Base-by-base conservation (phyloP, 805 yeast species). In the Metschnikowia gelsemii region DNA sequence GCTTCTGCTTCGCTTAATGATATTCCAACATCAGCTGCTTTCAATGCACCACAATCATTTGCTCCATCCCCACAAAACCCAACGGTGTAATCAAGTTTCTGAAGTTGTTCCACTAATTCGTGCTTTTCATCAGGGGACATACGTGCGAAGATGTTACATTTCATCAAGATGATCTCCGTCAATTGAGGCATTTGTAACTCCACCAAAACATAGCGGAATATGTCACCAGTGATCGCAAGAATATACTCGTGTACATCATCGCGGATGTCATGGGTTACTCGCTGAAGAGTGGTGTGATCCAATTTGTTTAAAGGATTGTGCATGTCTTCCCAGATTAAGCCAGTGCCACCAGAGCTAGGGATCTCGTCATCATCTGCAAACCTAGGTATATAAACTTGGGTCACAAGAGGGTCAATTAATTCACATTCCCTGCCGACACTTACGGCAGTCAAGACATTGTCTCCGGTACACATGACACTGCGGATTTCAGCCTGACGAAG, bases 31-130 rank as follows among this genome's bases (percentile, higher is more conserved):
- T 93, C 96, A 0, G 99, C 98, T 11, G 96, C 96, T 57, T 91
- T 93, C 43, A 93, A 70, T 0, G 99, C 99, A 52, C 99, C 99
- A 65, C 98, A 93, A 59, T 93, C 99, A 63, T 93, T 93, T 5
- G 99, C 99, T 50, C 99, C 99, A 66, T 93, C 99, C 26, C 99
- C 99, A 66, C 98, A 93, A 63, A 93, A 93, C 2, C 97, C 96
- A 35, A 88, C 95, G 0, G 96, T 87, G 59, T 91, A 91, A 56
- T 90, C 96, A 16, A 93, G 58, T 17, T 71, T 74, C 61, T 89
- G 96, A 11, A 93, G 66, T 58, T 84, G 87, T 55, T 86, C 90
- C 25, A 93, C 96, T 35, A 93, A 70, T 63, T 93, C 99, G 61
- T 93, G 96, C 58, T 93, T 93, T 62, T 93, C 99, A 63, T 95